These are phyloP conservation scores for Xylaria digitata DNA, from an alignment of 2,329 filamentous ascomycete species.

Conservation along the genomic window DNA sequence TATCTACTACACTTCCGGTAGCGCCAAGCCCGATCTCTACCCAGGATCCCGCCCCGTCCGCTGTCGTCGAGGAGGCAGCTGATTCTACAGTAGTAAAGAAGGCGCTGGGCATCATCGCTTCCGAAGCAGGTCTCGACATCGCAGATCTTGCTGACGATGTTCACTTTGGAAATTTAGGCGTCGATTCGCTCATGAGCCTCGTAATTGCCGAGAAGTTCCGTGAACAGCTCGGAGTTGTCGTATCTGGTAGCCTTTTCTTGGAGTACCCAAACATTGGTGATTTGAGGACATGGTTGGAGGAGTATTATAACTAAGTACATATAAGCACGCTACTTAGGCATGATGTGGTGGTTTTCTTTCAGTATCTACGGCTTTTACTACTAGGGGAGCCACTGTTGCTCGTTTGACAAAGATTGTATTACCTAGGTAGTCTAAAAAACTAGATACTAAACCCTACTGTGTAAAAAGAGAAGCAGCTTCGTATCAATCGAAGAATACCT, in stretches of 20 bases:
- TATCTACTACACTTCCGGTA: background rate
- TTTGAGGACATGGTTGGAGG: constrained; percentile 46
- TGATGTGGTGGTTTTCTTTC: no score
- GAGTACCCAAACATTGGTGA: constrained; percentile 53
- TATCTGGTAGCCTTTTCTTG: constrained; percentile 49
- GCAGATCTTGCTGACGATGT: constrained; percentile 42
- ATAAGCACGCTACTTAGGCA: no score
- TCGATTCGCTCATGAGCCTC: constrained; percentile 54
- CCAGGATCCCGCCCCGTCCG: background rate
- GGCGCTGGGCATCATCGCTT: background rate
- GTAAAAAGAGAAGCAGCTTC: no score
- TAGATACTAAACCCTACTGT: no score
- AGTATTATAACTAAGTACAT: constrained; percentile 3
- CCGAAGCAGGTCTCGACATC: background rate
- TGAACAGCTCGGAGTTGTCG: constrained; percentile 47
- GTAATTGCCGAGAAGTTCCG: constrained; percentile 52
- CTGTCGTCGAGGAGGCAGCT: background rate
- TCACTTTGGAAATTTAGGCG: constrained; percentile 51
- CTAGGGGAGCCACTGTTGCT: no score
- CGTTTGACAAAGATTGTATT: no score
- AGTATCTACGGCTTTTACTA: no score
- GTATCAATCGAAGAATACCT: no score
- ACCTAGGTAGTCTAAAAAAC: no score
- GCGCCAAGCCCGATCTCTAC: background rate
- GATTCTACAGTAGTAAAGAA: background rate